Conservation (phyloP, 148 eudicot genomes). For the Vaccinium myrtillus region DNA sequence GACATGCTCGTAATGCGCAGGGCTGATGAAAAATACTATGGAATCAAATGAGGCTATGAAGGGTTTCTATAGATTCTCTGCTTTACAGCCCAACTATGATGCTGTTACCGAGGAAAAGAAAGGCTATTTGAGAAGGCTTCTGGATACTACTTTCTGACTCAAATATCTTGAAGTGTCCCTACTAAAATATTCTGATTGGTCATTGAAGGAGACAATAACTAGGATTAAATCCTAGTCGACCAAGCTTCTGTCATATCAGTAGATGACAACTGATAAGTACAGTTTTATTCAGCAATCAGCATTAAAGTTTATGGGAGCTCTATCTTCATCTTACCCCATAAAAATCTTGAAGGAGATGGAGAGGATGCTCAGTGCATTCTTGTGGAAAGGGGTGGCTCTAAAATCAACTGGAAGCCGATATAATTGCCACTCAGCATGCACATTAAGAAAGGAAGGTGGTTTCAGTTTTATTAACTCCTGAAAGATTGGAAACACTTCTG, state of each 20-base stretch:
- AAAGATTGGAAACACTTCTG: neutral
- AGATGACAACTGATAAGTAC: neutral
- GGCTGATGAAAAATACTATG: too few relatives aligned
- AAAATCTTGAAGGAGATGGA: neutral
- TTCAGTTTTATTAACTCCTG: neutral
- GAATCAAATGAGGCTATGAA: neutral
- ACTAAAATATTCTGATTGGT: neutral
- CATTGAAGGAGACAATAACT: neutral
- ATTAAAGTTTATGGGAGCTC: neutral
- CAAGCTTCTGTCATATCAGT: too few relatives aligned
- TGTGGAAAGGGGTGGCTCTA: neutral
- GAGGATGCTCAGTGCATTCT: neutral
- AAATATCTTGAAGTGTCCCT: neutral
- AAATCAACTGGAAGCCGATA: neutral
- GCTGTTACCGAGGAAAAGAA: neutral
- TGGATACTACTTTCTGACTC: neutral
- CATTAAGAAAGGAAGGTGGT: neutral
- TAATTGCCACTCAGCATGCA: neutral
- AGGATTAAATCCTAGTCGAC: too few relatives aligned
- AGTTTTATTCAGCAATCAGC: neutral
- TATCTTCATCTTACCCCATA: neutral
- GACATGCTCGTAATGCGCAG: too few relatives aligned
- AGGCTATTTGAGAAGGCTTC: neutral
- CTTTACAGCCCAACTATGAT: neutral
- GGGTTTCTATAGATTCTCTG: neutral